phyloP scores from a whole-genome alignment of 768 basidiomycete species.

The Mycena maculata region DNA sequence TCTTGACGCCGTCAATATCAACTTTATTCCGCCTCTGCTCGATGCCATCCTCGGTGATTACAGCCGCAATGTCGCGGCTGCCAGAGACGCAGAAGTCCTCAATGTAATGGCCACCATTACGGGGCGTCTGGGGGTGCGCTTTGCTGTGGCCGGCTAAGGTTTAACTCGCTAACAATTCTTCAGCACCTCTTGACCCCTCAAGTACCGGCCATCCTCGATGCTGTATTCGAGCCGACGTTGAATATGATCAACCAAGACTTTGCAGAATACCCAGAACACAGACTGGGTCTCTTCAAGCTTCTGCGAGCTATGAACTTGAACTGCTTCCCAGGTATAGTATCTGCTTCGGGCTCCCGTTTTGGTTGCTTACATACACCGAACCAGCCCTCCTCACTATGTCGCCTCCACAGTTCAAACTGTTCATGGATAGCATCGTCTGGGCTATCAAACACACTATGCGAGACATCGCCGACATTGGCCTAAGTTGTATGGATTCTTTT shows the following conservation, averaged over 20 bases:
- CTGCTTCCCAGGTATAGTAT: constrained; percentile 91
- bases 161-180: constrained; percentile 26
- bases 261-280: constrained; percentile 97
- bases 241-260: constrained; percentile 99
- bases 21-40: constrained; percentile 93
- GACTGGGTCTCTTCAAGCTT: constrained; percentile 96
- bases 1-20: constrained; percentile 89
- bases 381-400: constrained; percentile 87
- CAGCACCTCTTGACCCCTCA: constrained; percentile 91
- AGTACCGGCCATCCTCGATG: constrained; percentile 94
- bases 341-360: constrained; percentile 11
- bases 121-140: constrained; percentile 83
- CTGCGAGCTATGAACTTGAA: constrained; percentile 91
- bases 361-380: constrained; percentile 23
- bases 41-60: constrained; percentile 99
- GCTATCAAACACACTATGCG: constrained; percentile 99
- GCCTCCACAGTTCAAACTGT: constrained; percentile 94
- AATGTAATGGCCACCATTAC: constrained; percentile 98
- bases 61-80: constrained; percentile 90
- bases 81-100: constrained; percentile 95
- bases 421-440: constrained; percentile 99
- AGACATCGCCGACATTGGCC: constrained; percentile 93
- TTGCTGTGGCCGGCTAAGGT: not conserved
- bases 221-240: constrained; percentile 96
- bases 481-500: constrained; percentile 67